phyloP scores from a whole-genome alignment of 1,284 basidiomycete species.

The Fistulina hepatica region DNA sequence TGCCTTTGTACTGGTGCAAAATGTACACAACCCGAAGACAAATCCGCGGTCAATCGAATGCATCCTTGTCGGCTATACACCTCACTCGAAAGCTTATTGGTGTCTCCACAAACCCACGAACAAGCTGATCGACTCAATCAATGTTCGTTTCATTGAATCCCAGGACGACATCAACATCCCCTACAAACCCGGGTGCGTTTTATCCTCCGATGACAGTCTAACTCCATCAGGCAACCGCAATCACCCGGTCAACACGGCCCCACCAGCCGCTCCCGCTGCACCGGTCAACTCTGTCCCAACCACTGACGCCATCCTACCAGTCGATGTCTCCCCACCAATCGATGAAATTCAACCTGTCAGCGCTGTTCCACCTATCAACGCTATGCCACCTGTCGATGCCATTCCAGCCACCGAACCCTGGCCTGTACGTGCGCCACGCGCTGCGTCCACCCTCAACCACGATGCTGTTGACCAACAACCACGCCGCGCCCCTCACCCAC shows the following conservation, averaged over 20 bases:
- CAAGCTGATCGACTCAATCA: constrained; percentile 16
- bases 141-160: constrained; percentile 22
- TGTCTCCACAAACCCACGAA: constrained; percentile 14
- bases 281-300: constrained; percentile 4
- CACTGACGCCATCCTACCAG: constrained; percentile 6
- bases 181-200: constrained; percentile 5
- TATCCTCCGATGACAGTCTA: constrained; percentile 1
- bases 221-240: no score
- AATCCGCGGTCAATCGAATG: constrained; percentile 16
- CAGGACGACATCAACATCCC: constrained; percentile 5
- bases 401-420: no score
- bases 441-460: no score
- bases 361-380: no score
- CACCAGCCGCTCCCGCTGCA: no score
- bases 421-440: no score
- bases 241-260: no score
- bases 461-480: no score
- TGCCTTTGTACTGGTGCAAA: constrained; percentile 16
- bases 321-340: no score
- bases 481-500: no score
- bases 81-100: constrained; percentile 15
- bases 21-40: constrained; percentile 13
- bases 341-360: no score
- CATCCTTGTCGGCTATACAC: constrained; percentile 19
- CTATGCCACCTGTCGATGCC: no score